These are phyloP conservation scores for Lophiostoma macrostomum DNA, from an alignment of 495 filamentous ascomycete species.

Conservation along the genomic window DNA sequence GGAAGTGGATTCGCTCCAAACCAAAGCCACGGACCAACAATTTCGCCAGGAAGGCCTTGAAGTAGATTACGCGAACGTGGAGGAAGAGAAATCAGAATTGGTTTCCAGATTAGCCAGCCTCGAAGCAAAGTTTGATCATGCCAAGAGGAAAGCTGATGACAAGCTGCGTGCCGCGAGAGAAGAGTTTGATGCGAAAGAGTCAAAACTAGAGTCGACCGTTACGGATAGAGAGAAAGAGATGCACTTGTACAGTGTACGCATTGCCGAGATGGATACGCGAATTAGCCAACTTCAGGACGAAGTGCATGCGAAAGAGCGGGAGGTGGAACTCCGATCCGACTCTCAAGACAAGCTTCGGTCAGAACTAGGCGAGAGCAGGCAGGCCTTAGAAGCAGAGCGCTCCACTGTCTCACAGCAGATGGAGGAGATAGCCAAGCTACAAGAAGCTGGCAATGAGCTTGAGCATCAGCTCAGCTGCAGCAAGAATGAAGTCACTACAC, in stretches of 20 bases:
- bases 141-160: slow-evolving; percentile 7
- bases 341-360: not conserved
- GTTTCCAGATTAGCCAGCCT: slow-evolving; percentile 13
- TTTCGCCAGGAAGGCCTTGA: slow-evolving; percentile 30
- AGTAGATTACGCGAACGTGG: slow-evolving; percentile 15
- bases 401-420: not conserved
- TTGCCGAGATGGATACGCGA: not conserved
- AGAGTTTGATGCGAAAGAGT: slow-evolving; percentile 10
- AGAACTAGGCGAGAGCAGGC: not conserved
- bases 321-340: not conserved
- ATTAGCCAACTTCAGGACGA: not conserved
- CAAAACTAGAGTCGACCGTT: slow-evolving; percentile 11
- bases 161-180: slow-evolving; percentile 18
- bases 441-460: not conserved
- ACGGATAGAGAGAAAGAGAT: slow-evolving; percentile 13
- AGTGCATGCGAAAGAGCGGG: not conserved
- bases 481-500: not conserved
- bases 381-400: slow-evolving; percentile 7
- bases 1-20: slow-evolving; percentile 26
- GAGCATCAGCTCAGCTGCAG: not conserved
- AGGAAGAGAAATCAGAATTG: slow-evolving; percentile 20
- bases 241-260: slow-evolving; percentile 4
- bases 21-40: slow-evolving; percentile 13
- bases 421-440: slow-evolving; percentile 7
- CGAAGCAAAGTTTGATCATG: slow-evolving; percentile 13